These are phyloP conservation scores for Karstenula rhodostoma DNA, from an alignment of 2,329 filamentous ascomycete genomes.

Conservation along the genomic window DNA sequence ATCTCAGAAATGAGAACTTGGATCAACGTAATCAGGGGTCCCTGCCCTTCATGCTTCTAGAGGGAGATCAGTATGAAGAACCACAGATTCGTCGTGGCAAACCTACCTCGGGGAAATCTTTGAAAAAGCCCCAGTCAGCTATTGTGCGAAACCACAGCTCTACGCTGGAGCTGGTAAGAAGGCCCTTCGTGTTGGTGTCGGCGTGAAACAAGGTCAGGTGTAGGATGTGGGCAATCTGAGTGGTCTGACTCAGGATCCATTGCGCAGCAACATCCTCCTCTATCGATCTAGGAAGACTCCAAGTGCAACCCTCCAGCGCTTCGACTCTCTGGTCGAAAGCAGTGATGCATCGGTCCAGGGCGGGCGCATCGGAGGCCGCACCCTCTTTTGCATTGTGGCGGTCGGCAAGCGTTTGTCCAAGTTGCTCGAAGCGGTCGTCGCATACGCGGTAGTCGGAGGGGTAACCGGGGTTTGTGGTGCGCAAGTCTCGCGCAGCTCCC, in stretches of 20 bases:
- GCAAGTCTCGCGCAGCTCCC: constrained; percentile 38
- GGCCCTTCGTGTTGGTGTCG: constrained; percentile 57
- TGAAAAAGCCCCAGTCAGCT: constrained; percentile 65
- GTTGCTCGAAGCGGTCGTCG: constrained; percentile 43
- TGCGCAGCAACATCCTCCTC: constrained; percentile 66
- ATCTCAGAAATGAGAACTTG: constrained; percentile 75
- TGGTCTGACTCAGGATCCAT: constrained; percentile 70
- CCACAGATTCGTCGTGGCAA: neutral
- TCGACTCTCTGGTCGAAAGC: constrained; percentile 59
- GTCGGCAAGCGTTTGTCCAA: constrained; percentile 39
- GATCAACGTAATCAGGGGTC: constrained; percentile 65
- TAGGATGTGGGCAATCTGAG: constrained; percentile 77
- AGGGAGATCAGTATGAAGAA: neutral
- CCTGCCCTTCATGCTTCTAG: constrained; percentile 41
- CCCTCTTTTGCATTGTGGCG: constrained; percentile 54
- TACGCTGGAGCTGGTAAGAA: constrained; percentile 40
- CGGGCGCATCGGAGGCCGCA: constrained; percentile 23
- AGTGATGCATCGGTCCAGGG: constrained; percentile 54
- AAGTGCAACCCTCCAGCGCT: constrained; percentile 55
- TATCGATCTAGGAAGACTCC: constrained; percentile 58
- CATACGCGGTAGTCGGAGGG: constrained; percentile 40
- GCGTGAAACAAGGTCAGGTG: constrained; percentile 76
- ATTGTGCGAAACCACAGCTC: constrained; percentile 45
- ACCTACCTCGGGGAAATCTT: constrained; percentile 61
- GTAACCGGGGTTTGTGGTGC: constrained; percentile 38